A percentile compares a stretch with the other conserved stretches of the same genome.
Evolutionary conservation across 345 rosid species (phyloP).

Genomic region (Eucalyptus viminalis): DNA sequence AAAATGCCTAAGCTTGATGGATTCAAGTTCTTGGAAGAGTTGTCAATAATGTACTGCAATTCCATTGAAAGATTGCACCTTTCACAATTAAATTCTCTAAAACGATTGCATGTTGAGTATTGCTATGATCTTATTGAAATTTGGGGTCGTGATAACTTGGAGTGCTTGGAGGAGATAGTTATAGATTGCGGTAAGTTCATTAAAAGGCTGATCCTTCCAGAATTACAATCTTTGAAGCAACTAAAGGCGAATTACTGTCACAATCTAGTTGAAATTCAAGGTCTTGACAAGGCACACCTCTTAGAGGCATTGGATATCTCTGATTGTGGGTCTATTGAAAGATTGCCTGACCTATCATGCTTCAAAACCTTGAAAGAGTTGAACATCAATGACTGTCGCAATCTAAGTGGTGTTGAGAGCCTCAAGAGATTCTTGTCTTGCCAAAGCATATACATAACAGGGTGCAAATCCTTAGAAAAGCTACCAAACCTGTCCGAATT

Average conservation of each 20-base stretch:
- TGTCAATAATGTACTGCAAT: not conserved
- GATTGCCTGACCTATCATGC: not conserved
- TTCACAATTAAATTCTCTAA: too few species aligned
- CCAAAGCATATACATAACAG: not conserved
- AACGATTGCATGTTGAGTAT: too few species aligned
- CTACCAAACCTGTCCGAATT: not conserved
- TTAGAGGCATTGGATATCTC: not conserved
- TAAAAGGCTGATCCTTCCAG: not conserved
- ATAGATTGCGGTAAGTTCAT: too few species aligned
- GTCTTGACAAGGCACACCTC: not conserved
- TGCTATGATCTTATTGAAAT: too few species aligned
- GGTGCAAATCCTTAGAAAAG: not conserved
- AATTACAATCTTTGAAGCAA: not conserved
- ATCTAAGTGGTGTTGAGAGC: fast-evolving
- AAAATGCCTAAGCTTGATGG: too few species aligned
- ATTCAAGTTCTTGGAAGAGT: not conserved
- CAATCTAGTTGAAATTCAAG: not conserved
- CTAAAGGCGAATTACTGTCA: not conserved
- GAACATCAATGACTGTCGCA: too few species aligned
- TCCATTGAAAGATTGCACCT: not conserved
- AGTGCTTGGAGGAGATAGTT: too few species aligned
- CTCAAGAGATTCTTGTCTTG: too few species aligned
- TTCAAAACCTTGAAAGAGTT: not conserved
- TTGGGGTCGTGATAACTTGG: too few species aligned
- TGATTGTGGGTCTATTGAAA: not conserved